These are phyloP conservation scores for Rachicladosporium sp. DNA, from an alignment of 2,329 filamentous ascomycete species.

Conservation along the genomic window DNA sequence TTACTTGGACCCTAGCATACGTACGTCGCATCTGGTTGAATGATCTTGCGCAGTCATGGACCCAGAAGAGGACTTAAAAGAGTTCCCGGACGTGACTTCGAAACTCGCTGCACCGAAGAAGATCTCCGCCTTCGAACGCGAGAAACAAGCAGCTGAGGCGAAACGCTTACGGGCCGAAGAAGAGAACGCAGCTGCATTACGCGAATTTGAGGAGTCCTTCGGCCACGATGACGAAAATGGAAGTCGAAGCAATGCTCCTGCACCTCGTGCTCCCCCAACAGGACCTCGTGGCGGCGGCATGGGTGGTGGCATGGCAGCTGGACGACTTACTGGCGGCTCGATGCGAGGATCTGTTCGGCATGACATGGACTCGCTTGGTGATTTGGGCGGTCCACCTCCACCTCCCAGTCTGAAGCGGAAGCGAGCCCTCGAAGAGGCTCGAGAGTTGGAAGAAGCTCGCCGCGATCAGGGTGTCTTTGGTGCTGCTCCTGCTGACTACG, in stretches of 20 bases:
- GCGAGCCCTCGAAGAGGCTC: constrained; percentile 20
- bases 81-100: constrained; percentile 59
- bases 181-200: constrained; percentile 75
- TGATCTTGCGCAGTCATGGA: constrained; percentile 1
- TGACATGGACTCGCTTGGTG: no score
- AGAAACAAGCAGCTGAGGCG: constrained; percentile 79
- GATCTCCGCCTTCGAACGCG: constrained; percentile 77
- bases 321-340: constrained; percentile 6
- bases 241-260: no score
- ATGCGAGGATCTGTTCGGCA: no score
- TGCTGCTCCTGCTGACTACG: not conserved
- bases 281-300: constrained; percentile 30
- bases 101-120: constrained; percentile 67
- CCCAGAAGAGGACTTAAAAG: constrained; percentile 16
- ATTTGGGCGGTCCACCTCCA: constrained; percentile 18
- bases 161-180: constrained; percentile 74
- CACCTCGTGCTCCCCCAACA: constrained; percentile 12
- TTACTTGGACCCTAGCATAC: no score
- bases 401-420: constrained; percentile 22
- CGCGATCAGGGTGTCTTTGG: constrained; percentile 14
- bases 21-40: no score
- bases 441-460: constrained; percentile 18
- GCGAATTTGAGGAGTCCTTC: constrained; percentile 76
- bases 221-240: constrained; percentile 40
- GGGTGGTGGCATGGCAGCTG: constrained; percentile 6